Base-by-base conservation (phyloP, 495 filamentous ascomycete species). In the Penicillium taxi region DNA sequence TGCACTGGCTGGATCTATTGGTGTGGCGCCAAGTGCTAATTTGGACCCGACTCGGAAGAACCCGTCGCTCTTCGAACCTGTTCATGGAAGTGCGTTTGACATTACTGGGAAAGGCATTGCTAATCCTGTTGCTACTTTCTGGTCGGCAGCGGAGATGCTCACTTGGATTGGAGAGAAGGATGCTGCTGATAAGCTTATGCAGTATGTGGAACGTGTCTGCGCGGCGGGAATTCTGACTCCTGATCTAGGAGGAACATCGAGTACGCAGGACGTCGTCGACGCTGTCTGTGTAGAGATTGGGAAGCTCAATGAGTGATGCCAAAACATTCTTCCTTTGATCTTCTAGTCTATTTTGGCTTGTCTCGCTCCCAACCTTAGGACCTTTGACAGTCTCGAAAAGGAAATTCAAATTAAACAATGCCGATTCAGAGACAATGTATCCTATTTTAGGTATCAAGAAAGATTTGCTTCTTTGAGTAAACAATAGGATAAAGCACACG, bases 111-210 rank as follows among this genome's bases (percentile, higher is more conserved):
- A 80, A 49, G 78, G 77, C 0, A 26, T 61, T 28, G 80, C 80
- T 17, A 84, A 84, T 45, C 78, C 80, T 0, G 66, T 83, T 1
- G 80, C 65, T 5, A 76, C 77, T 4, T 75, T 82, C 45, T 80
- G 76, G 77, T 73, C 72, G 0, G 73, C 66, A 5, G 69, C 68
- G 4, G 75, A 80, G 53, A 82, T 82, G 78, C 58, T 82, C 17
- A 51, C 57, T 15, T 81, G 75, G 76, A 38, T 82, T 15, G 74
- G 74, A 0, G 58, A 74, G 52, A 61, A 66, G 25, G 56, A 60
- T 23, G 74, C 73, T 11, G 70, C 69, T 1, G 60, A 62, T 31
- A 47, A 52, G 26, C 47, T 82, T 32, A 69, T 81, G 67, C 41
- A 59, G 19, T 61, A 58, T 37, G 64, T 81, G 9, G 74, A 80